Evolutionary conservation across 768 basidiomycete species (phyloP).

Genomic region (Neoboletus subvelutipes): DNA sequence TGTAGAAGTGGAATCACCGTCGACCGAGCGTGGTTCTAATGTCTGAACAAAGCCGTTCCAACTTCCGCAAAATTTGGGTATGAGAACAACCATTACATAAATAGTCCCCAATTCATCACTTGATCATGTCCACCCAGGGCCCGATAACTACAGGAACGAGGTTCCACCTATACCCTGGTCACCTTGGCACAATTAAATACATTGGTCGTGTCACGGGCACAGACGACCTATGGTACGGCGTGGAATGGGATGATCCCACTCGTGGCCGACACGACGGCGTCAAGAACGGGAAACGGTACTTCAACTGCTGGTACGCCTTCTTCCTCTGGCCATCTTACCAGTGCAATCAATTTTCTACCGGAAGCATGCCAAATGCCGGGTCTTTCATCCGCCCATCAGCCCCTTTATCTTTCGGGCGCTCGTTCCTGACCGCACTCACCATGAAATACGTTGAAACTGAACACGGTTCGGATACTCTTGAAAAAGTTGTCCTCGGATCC

Average conservation of each 20-base stretch:
- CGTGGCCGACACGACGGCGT: slow-evolving; percentile 88
- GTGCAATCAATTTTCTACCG: slow-evolving; percentile 6
- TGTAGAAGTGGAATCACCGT: slow-evolving; percentile 8
- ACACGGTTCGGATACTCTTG: slow-evolving; percentile 51
- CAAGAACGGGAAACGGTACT: slow-evolving; percentile 78
- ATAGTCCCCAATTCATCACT: background rate
- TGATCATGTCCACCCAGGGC: slow-evolving; percentile 15
- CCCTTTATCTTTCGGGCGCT: slow-evolving; percentile 53
- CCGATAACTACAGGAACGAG: slow-evolving; percentile 49
- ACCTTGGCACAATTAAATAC: slow-evolving; percentile 70
- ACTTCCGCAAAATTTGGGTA: slow-evolving; percentile 10
- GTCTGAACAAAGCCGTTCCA: background rate
- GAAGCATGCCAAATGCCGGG: slow-evolving; percentile 61
- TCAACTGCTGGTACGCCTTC: slow-evolving; percentile 62
- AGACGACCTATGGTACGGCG: slow-evolving; percentile 82
- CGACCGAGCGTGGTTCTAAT: background rate
- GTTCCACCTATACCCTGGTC: slow-evolving; percentile 45
- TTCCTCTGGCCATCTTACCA: slow-evolving; percentile 11
- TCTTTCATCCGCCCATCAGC: slow-evolving; percentile 80
- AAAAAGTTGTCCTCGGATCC: slow-evolving; percentile 74
- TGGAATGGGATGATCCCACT: slow-evolving; percentile 89
- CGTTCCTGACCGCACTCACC: slow-evolving; percentile 73
- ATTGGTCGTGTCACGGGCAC: slow-evolving; percentile 64
- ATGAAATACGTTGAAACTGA: slow-evolving; percentile 74
- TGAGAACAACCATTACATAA: slow-evolving; percentile 18